Evolutionary conservation across 2,329 filamentous ascomycete genomes (phyloP), one percentile per base, ranked within the genome.

Genomic region (Aschersonia sp.): DNA sequence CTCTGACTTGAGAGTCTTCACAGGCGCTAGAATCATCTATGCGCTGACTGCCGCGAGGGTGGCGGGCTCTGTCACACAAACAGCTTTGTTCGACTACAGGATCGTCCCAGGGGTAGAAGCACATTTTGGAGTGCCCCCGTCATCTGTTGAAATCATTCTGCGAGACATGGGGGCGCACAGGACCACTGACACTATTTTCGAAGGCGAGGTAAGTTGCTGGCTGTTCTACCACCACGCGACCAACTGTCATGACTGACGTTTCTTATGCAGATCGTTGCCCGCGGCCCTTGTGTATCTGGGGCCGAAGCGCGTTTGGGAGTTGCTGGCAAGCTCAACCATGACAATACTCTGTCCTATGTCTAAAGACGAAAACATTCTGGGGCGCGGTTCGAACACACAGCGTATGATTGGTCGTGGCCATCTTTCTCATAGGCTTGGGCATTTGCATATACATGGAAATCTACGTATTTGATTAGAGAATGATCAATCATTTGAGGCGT

Each of bases 31-130:
- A 46, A 72, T 96, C 49, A 73, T 94, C 46, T 95, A 97, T 63
- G 89, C 88, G 4, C 72, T 98, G 47, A 85, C 87, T 14, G 81
- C 85, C 1, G 71, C 87, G 30, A 78, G 79, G 51, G 85, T 97
- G n/a, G 90, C 89, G 2, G 92, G 92, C 39, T 83, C 89, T 1
- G 78, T 94, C n/a, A 72, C 83, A 1, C 90, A 97, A 67, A 94
- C 86, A 6, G 81, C 86, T 51, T 74, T 89, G 40, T 94, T 86
- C 59, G 90, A 97, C 61, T 97, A 97, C 63, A 73, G 90, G 54
- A 72, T 74, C 52, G 67, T 64, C 39, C 63, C 62, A 41, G 60
- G 63, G 42, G 55, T 53, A 46, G 53, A 56, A 46, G 56, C 60
- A 53, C 88, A 94, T 62, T 95, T 97, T 58, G 92, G 92, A 4